These are phyloP conservation scores for Fusarium chuoi DNA, from an alignment of 2,329 filamentous ascomycete genomes.

Conservation along the genomic window DNA sequence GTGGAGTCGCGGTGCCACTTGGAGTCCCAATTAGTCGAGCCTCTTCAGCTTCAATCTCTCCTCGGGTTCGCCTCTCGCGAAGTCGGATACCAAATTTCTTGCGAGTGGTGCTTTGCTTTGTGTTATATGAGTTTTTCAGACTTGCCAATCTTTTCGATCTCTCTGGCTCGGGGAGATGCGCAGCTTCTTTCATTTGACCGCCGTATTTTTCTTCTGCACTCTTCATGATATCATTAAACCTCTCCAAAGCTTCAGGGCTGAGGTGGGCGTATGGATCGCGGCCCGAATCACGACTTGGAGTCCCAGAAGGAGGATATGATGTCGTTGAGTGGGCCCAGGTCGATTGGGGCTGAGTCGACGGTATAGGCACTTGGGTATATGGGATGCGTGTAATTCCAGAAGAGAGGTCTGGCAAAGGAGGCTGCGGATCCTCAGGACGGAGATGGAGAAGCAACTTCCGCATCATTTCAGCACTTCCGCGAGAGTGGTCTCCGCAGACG, in stretches of 20 bases:
- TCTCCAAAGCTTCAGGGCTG: constrained; percentile 37
- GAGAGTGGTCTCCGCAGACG: constrained; percentile 58
- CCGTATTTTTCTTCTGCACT: constrained; percentile 51
- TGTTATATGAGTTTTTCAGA: constrained; percentile 64
- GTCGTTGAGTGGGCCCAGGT: constrained; percentile 1
- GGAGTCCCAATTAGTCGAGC: constrained; percentile 47
- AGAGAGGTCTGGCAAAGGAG: background rate
- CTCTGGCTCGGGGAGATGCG: constrained; percentile 49
- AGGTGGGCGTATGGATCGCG: constrained; percentile 60
- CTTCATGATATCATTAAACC: constrained; percentile 46
- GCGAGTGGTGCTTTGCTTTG: constrained; percentile 66
- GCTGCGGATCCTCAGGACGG: constrained; percentile 3
- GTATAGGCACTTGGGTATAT: background rate
- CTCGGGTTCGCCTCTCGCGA: constrained; percentile 58
- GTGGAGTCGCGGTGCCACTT: constrained; percentile 18
- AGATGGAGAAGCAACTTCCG: constrained; percentile 9
- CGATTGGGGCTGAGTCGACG: background rate
- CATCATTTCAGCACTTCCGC: constrained; percentile 26
- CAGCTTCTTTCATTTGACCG: constrained; percentile 55
- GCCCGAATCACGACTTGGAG: constrained; percentile 49
- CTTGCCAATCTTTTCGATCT: constrained; percentile 51
- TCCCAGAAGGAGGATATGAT: background rate
- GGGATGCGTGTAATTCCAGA: background rate
- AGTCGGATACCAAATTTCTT: constrained; percentile 68
- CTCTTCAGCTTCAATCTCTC: constrained; percentile 58